Evolutionary conservation across 2,329 filamentous ascomycete genomes (phyloP).

Genomic region (Aspergillus candidus): DNA sequence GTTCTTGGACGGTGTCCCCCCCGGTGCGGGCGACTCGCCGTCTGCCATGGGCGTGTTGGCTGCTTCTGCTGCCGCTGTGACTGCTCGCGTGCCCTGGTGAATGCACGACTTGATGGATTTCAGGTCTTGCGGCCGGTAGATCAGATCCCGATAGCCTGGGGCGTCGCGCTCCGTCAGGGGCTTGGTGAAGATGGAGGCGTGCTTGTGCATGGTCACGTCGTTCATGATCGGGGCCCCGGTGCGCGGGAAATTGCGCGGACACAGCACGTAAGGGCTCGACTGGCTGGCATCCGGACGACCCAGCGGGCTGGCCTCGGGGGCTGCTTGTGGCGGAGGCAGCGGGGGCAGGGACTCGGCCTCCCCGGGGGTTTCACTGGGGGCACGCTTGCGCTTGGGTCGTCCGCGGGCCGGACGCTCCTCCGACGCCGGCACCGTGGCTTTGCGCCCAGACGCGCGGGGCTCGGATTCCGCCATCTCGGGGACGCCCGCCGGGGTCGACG

Average conservation of each 20-base stretch:
- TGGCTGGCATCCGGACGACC: constrained; percentile 26
- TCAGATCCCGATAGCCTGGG: constrained; percentile 67
- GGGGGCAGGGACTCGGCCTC: constrained; percentile 23
- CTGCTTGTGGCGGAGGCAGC: too few relatives aligned
- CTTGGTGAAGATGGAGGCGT: constrained; percentile 73
- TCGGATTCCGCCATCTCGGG: constrained; percentile 29
- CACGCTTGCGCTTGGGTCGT: constrained; percentile 39
- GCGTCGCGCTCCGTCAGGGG: constrained; percentile 69
- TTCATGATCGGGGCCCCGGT: constrained; percentile 68
- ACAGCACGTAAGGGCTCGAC: constrained; percentile 33
- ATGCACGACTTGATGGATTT: constrained; percentile 72
- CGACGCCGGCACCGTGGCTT: constrained; percentile 10
- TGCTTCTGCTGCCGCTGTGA: constrained; percentile 46
- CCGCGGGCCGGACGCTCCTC: constrained; percentile 26
- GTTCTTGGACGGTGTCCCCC: constrained; percentile 34
- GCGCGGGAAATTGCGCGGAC: constrained; percentile 50
- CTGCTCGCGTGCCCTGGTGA: constrained; percentile 40
- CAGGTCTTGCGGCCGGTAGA: constrained; percentile 69
- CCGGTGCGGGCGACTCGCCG: constrained; percentile 44
- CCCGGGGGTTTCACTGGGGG: constrained; percentile 25
- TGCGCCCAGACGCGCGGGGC: constrained; percentile 25
- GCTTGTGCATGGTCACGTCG: constrained; percentile 68
- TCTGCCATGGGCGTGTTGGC: constrained; percentile 61
- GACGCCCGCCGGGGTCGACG: constrained; percentile 30
- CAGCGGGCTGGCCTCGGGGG: constrained; percentile 18